phyloP scores from a whole-genome alignment of 495 filamentous ascomycete species.

The Xylaria telfairii region DNA sequence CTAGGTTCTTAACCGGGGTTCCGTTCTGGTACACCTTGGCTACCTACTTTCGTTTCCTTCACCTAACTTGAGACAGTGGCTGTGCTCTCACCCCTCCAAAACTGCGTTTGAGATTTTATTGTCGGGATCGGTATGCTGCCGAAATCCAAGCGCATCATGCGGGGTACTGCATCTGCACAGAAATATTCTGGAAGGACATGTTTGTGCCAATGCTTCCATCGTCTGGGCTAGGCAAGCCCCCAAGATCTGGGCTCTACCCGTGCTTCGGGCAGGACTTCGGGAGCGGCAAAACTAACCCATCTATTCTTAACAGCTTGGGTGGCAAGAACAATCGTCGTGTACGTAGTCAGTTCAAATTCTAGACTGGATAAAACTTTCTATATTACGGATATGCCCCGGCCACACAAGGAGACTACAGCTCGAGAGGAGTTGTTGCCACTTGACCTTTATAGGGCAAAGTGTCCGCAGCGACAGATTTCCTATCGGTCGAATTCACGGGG shows the following conservation, averaged over 20 bases:
- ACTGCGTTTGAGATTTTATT: slow-evolving; percentile 10
- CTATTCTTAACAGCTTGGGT: neutral
- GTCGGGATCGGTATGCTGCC: neutral
- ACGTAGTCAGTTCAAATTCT: neutral
- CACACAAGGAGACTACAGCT: neutral
- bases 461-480: neutral
- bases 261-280: neutral
- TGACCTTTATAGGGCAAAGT: neutral
- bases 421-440: neutral
- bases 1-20: neutral
- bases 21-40: neutral
- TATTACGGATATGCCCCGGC: too few species aligned
- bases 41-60: neutral
- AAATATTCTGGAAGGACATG: neutral
- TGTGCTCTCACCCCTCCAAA: neutral
- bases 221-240: neutral
- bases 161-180: neutral
- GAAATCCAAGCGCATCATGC: neutral
- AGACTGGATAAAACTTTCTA: neutral
- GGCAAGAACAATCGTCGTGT: neutral
- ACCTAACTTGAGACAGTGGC: slow-evolving; percentile 12
- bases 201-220: neutral
- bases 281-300: neutral
- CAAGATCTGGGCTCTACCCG: neutral
- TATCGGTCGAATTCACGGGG: neutral